Conservation (phyloP, 1,284 basidiomycete genomes). For the Heliocybe sulcata region DNA sequence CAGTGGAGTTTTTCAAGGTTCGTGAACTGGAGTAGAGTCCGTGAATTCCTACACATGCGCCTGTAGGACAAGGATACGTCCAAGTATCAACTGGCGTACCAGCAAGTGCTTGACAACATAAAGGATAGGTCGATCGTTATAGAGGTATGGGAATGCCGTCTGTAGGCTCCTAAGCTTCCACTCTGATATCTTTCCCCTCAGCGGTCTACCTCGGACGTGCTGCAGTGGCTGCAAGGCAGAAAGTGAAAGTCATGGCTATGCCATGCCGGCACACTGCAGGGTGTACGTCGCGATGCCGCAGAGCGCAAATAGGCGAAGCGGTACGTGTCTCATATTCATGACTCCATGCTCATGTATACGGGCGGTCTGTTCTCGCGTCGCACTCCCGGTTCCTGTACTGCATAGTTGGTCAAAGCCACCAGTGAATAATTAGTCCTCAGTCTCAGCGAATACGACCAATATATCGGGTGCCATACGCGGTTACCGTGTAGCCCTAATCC, state of each 20-base stretch:
- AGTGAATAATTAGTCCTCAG: too few species aligned
- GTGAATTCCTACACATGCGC: slow-evolving; percentile 2
- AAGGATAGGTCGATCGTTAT: slow-evolving; percentile 52
- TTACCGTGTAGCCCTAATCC: neutral
- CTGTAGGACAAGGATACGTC: slow-evolving; percentile 53
- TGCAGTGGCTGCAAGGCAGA: slow-evolving; percentile 49
- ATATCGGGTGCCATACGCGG: too few species aligned
- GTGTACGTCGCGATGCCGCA: too few species aligned
- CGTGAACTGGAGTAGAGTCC: slow-evolving; percentile 7
- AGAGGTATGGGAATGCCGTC: slow-evolving; percentile 33
- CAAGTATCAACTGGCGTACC: slow-evolving; percentile 55
- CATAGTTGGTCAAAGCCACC: too few species aligned
- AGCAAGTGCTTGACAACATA: slow-evolving; percentile 64
- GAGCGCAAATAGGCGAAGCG: too few species aligned
- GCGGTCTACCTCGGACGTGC: slow-evolving; percentile 52
- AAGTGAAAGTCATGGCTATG: neutral
- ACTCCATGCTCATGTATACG: too few species aligned
- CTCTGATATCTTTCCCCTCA: slow-evolving; percentile 14
- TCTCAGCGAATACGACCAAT: too few species aligned
- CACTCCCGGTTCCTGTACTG: too few species aligned
- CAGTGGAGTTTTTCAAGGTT: slow-evolving; percentile 67
- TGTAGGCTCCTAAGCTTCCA: neutral
- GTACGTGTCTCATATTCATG: too few species aligned
- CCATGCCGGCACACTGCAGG: too few species aligned
- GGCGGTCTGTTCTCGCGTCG: too few species aligned